Evolutionary conservation across 495 filamentous ascomycete genomes (phyloP).

Genomic region (Penicillium chermesinum): DNA sequence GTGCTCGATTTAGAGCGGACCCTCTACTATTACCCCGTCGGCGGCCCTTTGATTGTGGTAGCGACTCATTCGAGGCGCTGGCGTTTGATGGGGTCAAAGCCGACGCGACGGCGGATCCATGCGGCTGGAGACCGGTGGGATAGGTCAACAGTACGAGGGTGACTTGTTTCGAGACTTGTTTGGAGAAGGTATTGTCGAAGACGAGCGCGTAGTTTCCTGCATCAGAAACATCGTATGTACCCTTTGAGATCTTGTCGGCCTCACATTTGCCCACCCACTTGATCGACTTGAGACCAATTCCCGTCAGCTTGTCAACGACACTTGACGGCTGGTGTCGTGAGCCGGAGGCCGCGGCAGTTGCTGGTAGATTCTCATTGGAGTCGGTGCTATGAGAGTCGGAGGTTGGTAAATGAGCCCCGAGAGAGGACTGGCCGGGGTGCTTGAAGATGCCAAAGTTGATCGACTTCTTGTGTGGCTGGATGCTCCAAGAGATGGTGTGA

Average conservation of each 20-base stretch:
- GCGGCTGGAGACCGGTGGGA: slow-evolving; percentile 76
- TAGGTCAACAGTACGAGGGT: slow-evolving; percentile 94
- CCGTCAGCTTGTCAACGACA: slow-evolving; percentile 74
- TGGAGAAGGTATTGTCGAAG: slow-evolving; percentile 98
- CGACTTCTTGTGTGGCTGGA: slow-evolving; percentile 95
- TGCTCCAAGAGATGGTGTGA: slow-evolving; percentile 94
- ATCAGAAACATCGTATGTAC: slow-evolving; percentile 75
- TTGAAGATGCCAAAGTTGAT: slow-evolving; percentile 98
- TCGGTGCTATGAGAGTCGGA: slow-evolving; percentile 42
- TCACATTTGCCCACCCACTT: slow-evolving; percentile 93
- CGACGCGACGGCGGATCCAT: slow-evolving; percentile 31
- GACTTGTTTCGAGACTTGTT: slow-evolving; percentile 87
- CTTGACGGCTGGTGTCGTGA: slow-evolving; percentile 49
- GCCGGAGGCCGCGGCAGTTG: slow-evolving; percentile 20
- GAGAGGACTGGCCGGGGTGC: slow-evolving; percentile 68
- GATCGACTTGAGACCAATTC: slow-evolving; percentile 78
- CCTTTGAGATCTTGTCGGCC: slow-evolving; percentile 90
- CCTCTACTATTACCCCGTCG: slow-evolving; percentile 31
- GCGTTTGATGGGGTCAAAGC: slow-evolving; percentile 41
- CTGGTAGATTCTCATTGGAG: slow-evolving; percentile 36
- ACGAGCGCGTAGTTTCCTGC: slow-evolving; percentile 94
- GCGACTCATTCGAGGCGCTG: slow-evolving; percentile 27
- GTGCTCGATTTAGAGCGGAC: slow-evolving; percentile 24
- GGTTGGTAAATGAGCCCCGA: slow-evolving; percentile 41
- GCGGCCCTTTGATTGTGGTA: slow-evolving; percentile 25